Base-by-base conservation (phyloP, 805 yeast species). In the Suhomyces prunicola region DNA sequence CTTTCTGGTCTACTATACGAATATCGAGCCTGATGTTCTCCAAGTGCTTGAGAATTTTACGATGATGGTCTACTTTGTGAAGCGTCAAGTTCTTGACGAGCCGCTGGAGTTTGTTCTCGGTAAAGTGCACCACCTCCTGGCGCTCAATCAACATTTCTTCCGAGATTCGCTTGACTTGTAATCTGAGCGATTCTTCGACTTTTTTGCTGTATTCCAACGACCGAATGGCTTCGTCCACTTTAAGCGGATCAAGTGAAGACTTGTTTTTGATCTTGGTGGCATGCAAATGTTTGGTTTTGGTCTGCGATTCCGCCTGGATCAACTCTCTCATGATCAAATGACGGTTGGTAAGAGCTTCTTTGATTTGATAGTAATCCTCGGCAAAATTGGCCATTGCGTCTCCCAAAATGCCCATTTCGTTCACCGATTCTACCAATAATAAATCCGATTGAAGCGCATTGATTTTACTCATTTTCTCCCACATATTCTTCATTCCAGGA, bases 261-360 rank as follows among this genome's bases (percentile, higher is more conserved):
- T 81, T 85, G 51, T 83, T 83, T 60, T 89, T 88, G 52, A 90
- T 78, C 61, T 85, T 85, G 7, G 82, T 78, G 1, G 96, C 96
- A 4, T 82, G 78, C 47, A 83, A 81, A 61, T 89, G 96, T 61
- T 83, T 87, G 29, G 81, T 71, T 59, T 81, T 83, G 1, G 96
- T 84, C 52, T 77, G 82, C 6, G 84, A 82, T 67, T 92, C 96
- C 1, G 97, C 92, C 63, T 83, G 87, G 31, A 82, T 63, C 49
- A 90, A 74, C 59, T 94, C 99, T 50, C 97, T 80, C 97, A 94
- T 94, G 39, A 93, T 71, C 53, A 94, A 76, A 67, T 94, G 97
- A 54, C 99, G 79, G 70, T 93, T 92, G 0, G 99, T 94, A 51
- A 94, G 74, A 0, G 97, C 87, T 70, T 94, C 99, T 68, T 94